Percentiles rank a stretch among this genome's conserved stretches.
These are phyloP conservation scores for Yamadazyma friedrichii DNA, from an alignment of 1,139 yeast genomes.

Conservation along the genomic window DNA sequence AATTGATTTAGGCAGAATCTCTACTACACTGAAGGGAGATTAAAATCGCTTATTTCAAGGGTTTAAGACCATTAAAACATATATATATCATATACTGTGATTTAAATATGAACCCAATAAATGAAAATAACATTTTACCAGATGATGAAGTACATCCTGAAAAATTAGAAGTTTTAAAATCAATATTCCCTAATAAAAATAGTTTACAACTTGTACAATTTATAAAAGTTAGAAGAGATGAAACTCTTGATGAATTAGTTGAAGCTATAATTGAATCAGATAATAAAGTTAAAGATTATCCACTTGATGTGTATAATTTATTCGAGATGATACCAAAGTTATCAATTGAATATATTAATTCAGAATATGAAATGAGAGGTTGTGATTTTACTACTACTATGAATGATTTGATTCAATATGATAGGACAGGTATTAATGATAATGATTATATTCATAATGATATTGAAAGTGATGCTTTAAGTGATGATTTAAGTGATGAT, in stretches of 20 bases:
- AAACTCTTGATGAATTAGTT: conserved; percentile 7
- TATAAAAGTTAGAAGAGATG: neutral
- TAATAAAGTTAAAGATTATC: conserved; percentile 6
- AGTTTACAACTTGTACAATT: conserved; percentile 3
- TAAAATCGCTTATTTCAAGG: no score
- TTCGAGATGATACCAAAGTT: conserved; percentile 12
- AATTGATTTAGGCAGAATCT: no score
- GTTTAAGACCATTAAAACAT: no score
- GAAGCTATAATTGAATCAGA: conserved; percentile 6
- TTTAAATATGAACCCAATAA: no score
- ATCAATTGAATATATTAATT: conserved; percentile 3
- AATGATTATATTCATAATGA: neutral
- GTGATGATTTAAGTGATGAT: no score
- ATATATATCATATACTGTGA: no score
- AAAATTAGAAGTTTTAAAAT: neutral
- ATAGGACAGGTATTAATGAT: neutral
- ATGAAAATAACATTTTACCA: no score
- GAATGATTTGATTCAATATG: neutral
- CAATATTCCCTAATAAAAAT: conserved; percentile 6
- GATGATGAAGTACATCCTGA: neutral
- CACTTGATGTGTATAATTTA: conserved; percentile 12
- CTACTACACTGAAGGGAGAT: no score
- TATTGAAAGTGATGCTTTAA: neutral
- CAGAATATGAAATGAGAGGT: conserved; percentile 1
- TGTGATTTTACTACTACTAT: conserved; percentile 5